Base-by-base conservation (phyloP, 352 stramenopile genomes). In the Phytopythium vexans region DNA sequence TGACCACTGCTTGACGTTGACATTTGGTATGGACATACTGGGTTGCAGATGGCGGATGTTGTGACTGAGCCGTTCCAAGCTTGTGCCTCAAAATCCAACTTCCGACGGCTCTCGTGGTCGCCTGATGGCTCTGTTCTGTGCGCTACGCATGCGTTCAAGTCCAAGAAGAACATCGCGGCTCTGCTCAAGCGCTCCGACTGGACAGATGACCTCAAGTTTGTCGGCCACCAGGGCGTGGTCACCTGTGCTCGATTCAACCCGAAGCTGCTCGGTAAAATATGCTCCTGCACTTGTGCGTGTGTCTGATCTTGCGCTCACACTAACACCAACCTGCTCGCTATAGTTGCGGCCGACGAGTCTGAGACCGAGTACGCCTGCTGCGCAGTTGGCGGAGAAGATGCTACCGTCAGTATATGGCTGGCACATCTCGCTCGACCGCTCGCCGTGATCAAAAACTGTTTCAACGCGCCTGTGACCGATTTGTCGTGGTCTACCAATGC, bases 291-390 rank as follows among this genome's bases (percentile, higher is more conserved):
- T 45, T 32, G 6, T 14, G 8, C 9, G 4, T 45, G 41, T 27
- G 41, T 32, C 41, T 45, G 14, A 45, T 32, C 41, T 14, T 15
- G 9, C 31, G n/a, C 12, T 50, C 41, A 27, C 21, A 27, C 21
- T 27, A 27, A 27, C 21, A 27, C 21, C 21, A 27, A 27, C 47
- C 39, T 32, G 47, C 52, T 15, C n/a, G 50, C 14, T 37, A 27
- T 52, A 93, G 77, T 82, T 34, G 77, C 72, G 32, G 62, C 77
- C 45, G 49, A 62, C 36, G 64, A 72, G 6, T 68, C 77, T 0
- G 77, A 94, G n/a, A 89, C 89, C 38, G 77, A 92, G 41, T 92
- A 92, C 60, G 81, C 86, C 9, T 95, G 86, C 41, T 95, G 86
- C 63, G 86, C 83, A 2, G 67, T 95, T 8, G 86, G 86, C 27